Conservation (phyloP, 2,329 filamentous ascomycete genomes). For the Sphaerulina vaccinii region DNA sequence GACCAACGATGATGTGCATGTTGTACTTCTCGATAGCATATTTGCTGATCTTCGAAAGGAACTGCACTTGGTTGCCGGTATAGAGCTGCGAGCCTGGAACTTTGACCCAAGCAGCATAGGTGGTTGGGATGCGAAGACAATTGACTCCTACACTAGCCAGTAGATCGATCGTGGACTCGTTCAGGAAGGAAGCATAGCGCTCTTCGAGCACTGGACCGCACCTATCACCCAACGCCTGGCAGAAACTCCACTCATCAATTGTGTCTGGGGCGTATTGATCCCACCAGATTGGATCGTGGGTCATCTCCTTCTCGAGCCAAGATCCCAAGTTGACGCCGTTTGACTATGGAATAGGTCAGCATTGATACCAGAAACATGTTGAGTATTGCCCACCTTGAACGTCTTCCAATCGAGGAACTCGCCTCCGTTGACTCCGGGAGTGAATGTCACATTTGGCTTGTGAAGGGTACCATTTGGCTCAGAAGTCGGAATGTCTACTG, state of each 20-base stretch:
- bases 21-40: conserved; percentile 40
- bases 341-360: too few relatives aligned
- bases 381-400: too few relatives aligned
- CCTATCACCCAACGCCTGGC: conserved; percentile 31
- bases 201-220: conserved; percentile 23
- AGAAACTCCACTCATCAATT: conserved; percentile 40
- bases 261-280: conserved; percentile 7
- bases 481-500: too few relatives aligned
- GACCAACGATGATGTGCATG: conserved; percentile 40
- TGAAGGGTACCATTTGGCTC: too few relatives aligned
- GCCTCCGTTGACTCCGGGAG: too few relatives aligned
- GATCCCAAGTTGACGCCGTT: too few relatives aligned
- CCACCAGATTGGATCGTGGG: conserved; percentile 19
- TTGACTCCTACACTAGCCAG: conserved; percentile 37
- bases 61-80: conserved; percentile 35
- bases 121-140: conserved; percentile 39
- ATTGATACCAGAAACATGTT: too few relatives aligned
- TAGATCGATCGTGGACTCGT: conserved; percentile 35
- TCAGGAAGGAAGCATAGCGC: conserved; percentile 21
- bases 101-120: conserved; percentile 41
- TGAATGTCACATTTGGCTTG: too few relatives aligned
- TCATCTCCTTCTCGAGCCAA: conserved; percentile 19
- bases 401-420: too few relatives aligned
- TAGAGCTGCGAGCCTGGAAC: conserved; percentile 38
- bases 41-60: conserved; percentile 35